Evolutionary conservation across 768 basidiomycete species (phyloP), one percentile per base, ranked within the genome.

Genomic region (Podaxis pistillaris): DNA sequence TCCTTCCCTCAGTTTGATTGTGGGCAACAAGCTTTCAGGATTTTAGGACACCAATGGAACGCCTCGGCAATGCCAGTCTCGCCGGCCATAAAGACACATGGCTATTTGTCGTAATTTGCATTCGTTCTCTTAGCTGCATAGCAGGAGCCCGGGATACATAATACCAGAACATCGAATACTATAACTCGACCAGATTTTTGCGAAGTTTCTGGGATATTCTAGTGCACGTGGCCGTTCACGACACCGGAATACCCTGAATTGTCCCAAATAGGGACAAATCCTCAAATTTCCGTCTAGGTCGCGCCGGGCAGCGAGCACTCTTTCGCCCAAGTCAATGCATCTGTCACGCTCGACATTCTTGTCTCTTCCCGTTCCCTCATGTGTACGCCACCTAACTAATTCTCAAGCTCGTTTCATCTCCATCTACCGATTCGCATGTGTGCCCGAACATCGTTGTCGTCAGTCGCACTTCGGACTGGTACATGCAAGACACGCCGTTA

Each of bases 281-380:
- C 59, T 68, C 73, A 73, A 76, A 75, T 71, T 78, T 78, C 60
- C 66, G 64, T 50, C 56, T 17, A 30, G 22, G 50, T 57, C 41
- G 47, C 52, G 53, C 56, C 58, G 17, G 61, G 51, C 30, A 65
- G 58, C 61, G 36, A 36, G 57, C 49, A 62, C 38, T 56, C 60
- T 44, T 65, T 33, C 40, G 49, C 54, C 71, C 68, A 86, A 85
- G 86, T 74, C 78, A 72, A 75, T 81, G 70, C 82, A 84, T 70
- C 72, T 86, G 28, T 71, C 81, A 63, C 71, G 78, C 57, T 80
- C 79, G 59, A 74, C 79, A 38, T 78, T 84, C 70, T 83, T 81
- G 19, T 81, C 82, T 28, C 74, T 85, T 64, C 80, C 84, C 33
- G 82, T 83, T 70, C 84, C 85, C 73, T 79, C 84, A 47, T 86